Percentiles rank a stretch among this genome's conserved stretches.
These are phyloP conservation scores for Erythrophleum fordii DNA, from an alignment of 306 rosid genomes.

Conservation along the genomic window DNA sequence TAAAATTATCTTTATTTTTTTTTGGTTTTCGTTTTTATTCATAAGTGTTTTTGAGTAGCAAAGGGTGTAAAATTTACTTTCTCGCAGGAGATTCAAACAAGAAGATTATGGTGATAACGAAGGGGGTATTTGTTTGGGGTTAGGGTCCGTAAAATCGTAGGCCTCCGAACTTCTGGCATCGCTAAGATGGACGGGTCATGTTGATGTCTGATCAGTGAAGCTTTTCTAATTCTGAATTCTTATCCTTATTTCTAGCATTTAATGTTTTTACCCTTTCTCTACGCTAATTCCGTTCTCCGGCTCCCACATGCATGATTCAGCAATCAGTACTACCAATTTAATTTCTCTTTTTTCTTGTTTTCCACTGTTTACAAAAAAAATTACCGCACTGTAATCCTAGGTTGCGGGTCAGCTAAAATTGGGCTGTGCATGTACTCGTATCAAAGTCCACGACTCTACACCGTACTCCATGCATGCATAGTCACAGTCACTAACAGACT, in stretches of 20 bases:
- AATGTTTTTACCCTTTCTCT: background rate
- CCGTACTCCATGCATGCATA: constrained; percentile 8
- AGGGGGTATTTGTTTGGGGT: background rate
- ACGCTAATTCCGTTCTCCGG: background rate
- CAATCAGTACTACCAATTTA: background rate
- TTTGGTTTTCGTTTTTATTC: no score
- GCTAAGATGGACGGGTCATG: constrained; percentile 1
- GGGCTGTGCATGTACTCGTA: no score
- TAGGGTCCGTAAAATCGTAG: background rate
- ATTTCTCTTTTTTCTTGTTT: background rate
- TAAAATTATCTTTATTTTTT: no score
- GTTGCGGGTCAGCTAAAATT: background rate
- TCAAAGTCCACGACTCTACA: background rate
- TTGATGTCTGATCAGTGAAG: background rate
- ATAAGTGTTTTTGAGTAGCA: no score
- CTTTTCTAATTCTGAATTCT: background rate
- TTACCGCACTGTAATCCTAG: constrained; percentile 22
- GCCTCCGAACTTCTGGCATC: constrained; percentile 23
- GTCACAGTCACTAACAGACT: background rate
- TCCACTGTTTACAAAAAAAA: background rate
- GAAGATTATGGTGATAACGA: background rate
- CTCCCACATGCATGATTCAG: background rate
- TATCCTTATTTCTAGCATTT: background rate
- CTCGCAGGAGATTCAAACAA: no score
- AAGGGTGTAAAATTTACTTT: no score